Percentiles rank a stretch among this genome's conserved stretches.
These are phyloP conservation scores for Danielia reshetovae DNA, from an alignment of 805 yeast genomes.

Conservation along the genomic window DNA sequence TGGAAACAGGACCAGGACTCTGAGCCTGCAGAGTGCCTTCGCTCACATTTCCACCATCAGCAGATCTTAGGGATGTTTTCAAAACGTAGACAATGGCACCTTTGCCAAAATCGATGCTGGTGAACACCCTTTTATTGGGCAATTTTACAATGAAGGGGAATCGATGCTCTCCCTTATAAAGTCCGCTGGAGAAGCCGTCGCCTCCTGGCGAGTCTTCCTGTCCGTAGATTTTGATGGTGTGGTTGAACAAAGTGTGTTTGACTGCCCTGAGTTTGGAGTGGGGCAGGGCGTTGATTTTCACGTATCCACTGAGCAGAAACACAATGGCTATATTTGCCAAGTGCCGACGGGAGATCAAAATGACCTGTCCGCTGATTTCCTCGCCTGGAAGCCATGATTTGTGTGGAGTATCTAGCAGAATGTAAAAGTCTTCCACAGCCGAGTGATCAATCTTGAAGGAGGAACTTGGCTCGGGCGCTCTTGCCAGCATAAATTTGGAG, in stretches of 20 bases:
- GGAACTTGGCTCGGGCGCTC: slow-evolving; percentile 10
- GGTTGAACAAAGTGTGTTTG: slow-evolving; percentile 52
- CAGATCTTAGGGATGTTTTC: slow-evolving; percentile 41
- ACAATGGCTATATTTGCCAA: slow-evolving; percentile 50
- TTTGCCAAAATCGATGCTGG: slow-evolving; percentile 76
- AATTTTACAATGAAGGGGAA: slow-evolving; percentile 82
- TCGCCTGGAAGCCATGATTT: slow-evolving; percentile 79
- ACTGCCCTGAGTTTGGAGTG: slow-evolving; percentile 52
- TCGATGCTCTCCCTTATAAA: slow-evolving; percentile 80
- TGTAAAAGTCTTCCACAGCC: slow-evolving; percentile 61
- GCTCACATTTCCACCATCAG: slow-evolving; percentile 8
- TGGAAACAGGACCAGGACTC: not conserved
- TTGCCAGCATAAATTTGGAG: slow-evolving; percentile 33
- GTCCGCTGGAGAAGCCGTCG: slow-evolving; percentile 38
- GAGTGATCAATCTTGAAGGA: slow-evolving; percentile 31
- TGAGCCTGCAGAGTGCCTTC: slow-evolving; percentile 8
- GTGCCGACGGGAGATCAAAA: slow-evolving; percentile 53
- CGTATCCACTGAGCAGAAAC: slow-evolving; percentile 52
- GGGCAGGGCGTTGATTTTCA: slow-evolving; percentile 51
- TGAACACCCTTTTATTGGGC: slow-evolving; percentile 69
- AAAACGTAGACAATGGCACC: slow-evolving; percentile 74
- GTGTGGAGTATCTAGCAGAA: slow-evolving; percentile 71
- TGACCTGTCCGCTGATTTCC: slow-evolving; percentile 59
- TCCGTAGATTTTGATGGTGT: slow-evolving; percentile 59
- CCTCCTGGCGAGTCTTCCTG: slow-evolving; percentile 6